These are phyloP conservation scores for Mycena vitilis DNA, from an alignment of 768 basidiomycete species.

Conservation along the genomic window DNA sequence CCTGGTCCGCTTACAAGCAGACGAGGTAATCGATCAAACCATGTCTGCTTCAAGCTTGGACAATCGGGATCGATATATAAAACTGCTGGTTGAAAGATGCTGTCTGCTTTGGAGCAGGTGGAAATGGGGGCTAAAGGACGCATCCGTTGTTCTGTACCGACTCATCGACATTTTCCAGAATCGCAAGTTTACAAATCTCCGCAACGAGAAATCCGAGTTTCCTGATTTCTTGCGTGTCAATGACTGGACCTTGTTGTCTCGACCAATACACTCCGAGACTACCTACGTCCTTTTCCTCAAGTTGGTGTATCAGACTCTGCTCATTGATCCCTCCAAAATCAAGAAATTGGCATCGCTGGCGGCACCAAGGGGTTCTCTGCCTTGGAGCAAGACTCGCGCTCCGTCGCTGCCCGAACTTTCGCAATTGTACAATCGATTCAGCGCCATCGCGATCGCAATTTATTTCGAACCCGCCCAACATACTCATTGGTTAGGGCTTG, in stretches of 20 bases:
- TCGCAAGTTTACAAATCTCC: slow-evolving; percentile 80
- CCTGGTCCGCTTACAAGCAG: slow-evolving; percentile 65
- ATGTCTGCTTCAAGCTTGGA: slow-evolving; percentile 52
- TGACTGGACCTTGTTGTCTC: slow-evolving; percentile 64
- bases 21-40: slow-evolving; percentile 55
- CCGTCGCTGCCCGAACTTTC: slow-evolving; percentile 70
- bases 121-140: slow-evolving; percentile 76
- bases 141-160: slow-evolving; percentile 67
- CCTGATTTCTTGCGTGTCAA: slow-evolving; percentile 74
- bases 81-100: slow-evolving; percentile 76
- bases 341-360: slow-evolving; percentile 80
- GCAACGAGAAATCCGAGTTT: slow-evolving; percentile 70
- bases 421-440: slow-evolving; percentile 86
- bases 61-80: slow-evolving; percentile 78
- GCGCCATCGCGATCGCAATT: slow-evolving; percentile 75
- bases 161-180: slow-evolving; percentile 81
- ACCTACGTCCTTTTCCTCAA: slow-evolving; percentile 87
- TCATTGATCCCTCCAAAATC: slow-evolving; percentile 54
- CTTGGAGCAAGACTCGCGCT: slow-evolving; percentile 66
- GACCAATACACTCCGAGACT: slow-evolving; percentile 68
- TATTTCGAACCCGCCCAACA: slow-evolving; percentile 68
- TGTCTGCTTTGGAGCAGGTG: slow-evolving; percentile 80
- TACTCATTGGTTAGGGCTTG: slow-evolving; percentile 68
- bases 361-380: slow-evolving; percentile 76
- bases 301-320: slow-evolving; percentile 68